Evolutionary conservation across 2,329 filamentous ascomycete genomes (phyloP).

Genomic region (Arthrobotrys entomopaga): DNA sequence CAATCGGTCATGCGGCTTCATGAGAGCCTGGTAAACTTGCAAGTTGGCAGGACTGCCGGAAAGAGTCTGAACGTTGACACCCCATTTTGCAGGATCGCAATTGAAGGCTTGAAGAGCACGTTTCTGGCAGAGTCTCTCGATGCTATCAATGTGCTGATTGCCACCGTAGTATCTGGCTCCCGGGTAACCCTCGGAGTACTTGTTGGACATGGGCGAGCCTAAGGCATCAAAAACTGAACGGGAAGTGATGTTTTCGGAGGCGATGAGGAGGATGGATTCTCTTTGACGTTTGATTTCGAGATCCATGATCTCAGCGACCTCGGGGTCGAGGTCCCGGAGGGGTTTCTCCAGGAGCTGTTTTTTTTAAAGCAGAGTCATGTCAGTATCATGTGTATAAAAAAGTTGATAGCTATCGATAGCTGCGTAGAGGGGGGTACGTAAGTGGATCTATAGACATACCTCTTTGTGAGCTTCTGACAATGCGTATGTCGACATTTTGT

Average conservation of each 20-base stretch:
- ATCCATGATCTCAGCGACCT: constrained; percentile 97
- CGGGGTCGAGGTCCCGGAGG: constrained; percentile 87
- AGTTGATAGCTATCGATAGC: background rate
- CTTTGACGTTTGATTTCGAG: constrained; percentile 95
- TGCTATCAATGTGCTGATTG: constrained; percentile 97
- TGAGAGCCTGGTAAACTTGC: constrained; percentile 97
- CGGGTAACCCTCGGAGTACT: constrained; percentile 99
- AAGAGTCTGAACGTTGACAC: constrained; percentile 96
- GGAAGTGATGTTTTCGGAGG: constrained; percentile 99
- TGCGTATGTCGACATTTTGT: constrained; percentile 65
- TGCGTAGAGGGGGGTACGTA: constrained; percentile 10
- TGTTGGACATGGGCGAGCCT: constrained; percentile 95
- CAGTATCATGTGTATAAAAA: constrained; percentile 61
- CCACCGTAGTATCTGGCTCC: constrained; percentile 98
- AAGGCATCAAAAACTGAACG: constrained; percentile 97
- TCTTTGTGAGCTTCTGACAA: constrained; percentile 69
- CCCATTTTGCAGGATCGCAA: constrained; percentile 88
- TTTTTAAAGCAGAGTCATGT: too few species aligned
- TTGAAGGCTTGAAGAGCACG: constrained; percentile 92
- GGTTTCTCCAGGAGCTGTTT: constrained; percentile 96
- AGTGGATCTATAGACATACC: constrained; percentile 61
- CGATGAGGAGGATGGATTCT: constrained; percentile 98
- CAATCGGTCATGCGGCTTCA: constrained; percentile 91
- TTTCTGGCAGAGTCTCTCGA: constrained; percentile 93
- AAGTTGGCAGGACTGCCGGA: constrained; percentile 95